Percentiles rank a stretch among this genome's conserved stretches.
Conservation (phyloP, 345 rosid species). For the Gossypium australe region DNA sequence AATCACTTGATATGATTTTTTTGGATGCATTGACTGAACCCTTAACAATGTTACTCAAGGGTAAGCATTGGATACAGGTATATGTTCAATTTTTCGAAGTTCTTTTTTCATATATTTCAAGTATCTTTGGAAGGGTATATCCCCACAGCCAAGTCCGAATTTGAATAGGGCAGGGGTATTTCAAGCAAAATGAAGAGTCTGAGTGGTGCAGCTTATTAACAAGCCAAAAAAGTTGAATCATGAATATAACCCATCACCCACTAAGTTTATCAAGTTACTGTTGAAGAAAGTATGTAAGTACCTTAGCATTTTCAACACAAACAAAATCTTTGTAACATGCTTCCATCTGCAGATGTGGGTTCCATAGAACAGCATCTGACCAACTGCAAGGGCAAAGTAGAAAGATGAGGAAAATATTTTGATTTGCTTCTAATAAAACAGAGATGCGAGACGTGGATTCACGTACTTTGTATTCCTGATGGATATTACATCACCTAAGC, state of each 20-base stretch:
- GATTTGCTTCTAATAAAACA: conserved; percentile 2
- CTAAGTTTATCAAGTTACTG: background rate
- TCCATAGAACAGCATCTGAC: conserved; percentile 94
- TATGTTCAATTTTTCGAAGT: background rate
- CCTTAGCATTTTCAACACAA: conserved; percentile 93
- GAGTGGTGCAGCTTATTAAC: background rate
- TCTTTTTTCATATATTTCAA: background rate
- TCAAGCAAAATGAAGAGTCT: background rate
- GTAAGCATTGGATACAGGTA: background rate
- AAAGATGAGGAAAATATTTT: background rate
- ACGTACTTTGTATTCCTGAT: conserved; percentile 67
- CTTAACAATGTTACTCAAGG: no score
- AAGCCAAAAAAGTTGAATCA: background rate
- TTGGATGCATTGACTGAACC: conserved; percentile 1
- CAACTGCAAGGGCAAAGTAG: conserved; percentile 45
- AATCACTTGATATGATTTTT: background rate
- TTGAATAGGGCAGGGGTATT: background rate
- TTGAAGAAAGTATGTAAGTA: conserved; percentile 21
- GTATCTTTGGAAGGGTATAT: background rate
- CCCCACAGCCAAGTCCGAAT: background rate
- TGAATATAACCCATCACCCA: background rate
- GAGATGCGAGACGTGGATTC: background rate
- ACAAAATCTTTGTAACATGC: conserved; percentile 87
- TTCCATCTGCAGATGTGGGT: conserved; percentile 90
- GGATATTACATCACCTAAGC: conserved; percentile 66